Base-by-base conservation (phyloP, 1,284 basidiomycete genomes). In the Blastosporella zonata region DNA sequence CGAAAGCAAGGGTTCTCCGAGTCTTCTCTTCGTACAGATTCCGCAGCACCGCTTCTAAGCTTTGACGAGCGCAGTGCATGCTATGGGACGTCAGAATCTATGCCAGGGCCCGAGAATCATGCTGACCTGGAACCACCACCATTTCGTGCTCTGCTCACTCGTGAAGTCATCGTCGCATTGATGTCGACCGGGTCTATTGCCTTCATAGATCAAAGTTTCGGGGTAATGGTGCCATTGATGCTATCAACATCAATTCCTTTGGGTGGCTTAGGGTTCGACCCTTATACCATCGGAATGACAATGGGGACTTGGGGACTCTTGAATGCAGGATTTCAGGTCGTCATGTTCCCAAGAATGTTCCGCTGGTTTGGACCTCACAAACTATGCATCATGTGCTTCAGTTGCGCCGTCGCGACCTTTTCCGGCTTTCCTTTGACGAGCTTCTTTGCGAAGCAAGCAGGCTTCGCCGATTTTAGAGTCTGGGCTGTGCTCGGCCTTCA, bases 231-330 rank as follows among this genome's bases (percentile, higher is more conserved):
- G 5, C 67, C 68, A 4, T 54, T 70, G 3, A 64, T 68, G 55
- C 61, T 62, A 43, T 66, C 62, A 2, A 65, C 67, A 0, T 61
- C 67, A 0, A 59, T 65, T 2, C 36, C 46, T n/a, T 29, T 56
- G 18, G 67, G 67, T 23, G 67, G 67, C 1, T 58, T 68, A 3
- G 62, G 59, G 6, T 58, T 68, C 35, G 53, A 49, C 25, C 63
- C 71, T 6, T 62, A 65, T 34, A 61, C 57, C 6, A 67, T 68
- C 35, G 66, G 67, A 3, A 56, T 62, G 35, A 59, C 62, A n/a
- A 55, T 68, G 53, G 61, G 59, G 6, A 47, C 53, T 1, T 62
- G 56, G 53, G 66, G 66, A 7, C 21, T 68, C 13, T 34, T 56
- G 9, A 68, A 67, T 48, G 64, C 62, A 4, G 29, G 55, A 17